Evolutionary conservation across 1,284 basidiomycete species (phyloP).

Genomic region (Leccinum subspadiceum): DNA sequence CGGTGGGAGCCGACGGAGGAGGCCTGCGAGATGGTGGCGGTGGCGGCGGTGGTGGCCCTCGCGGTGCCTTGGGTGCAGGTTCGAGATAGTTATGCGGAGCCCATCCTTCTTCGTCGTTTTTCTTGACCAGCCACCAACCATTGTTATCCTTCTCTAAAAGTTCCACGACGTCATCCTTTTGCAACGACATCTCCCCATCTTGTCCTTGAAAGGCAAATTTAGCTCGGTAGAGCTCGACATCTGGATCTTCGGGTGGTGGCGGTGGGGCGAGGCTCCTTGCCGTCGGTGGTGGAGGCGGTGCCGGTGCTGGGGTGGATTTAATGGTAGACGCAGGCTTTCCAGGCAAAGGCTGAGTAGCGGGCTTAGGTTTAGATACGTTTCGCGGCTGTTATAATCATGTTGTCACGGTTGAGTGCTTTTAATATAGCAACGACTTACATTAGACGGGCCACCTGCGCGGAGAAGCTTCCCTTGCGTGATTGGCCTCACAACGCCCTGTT

Average conservation of each 20-base stretch:
- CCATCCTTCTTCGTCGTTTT: slow-evolving; percentile 86
- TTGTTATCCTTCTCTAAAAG: slow-evolving; percentile 92
- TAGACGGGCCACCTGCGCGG: slow-evolving; percentile 71
- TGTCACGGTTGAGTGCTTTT: slow-evolving; percentile 1
- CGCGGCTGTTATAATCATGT: slow-evolving; percentile 43
- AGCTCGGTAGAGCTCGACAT: slow-evolving; percentile 78
- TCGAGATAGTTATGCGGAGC: slow-evolving; percentile 94
- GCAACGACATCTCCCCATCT: slow-evolving; percentile 86
- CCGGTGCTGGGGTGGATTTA: slow-evolving; percentile 28
- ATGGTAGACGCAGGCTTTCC: slow-evolving; percentile 40
- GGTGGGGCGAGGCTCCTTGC: slow-evolving; percentile 42
- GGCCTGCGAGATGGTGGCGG: slow-evolving; percentile 63
- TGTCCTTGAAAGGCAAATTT: slow-evolving; percentile 90
- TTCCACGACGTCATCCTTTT: slow-evolving; percentile 91
- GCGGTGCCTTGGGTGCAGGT: slow-evolving; percentile 62
- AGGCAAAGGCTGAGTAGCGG: slow-evolving; percentile 55
- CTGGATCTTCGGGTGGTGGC: slow-evolving; percentile 56
- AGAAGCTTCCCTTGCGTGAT: slow-evolving; percentile 85
- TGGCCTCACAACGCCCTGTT: slow-evolving; percentile 79
- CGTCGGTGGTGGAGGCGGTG: slow-evolving; percentile 49
- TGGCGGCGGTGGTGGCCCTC: slow-evolving; percentile 60
- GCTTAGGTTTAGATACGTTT: slow-evolving; percentile 52
- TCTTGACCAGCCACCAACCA: slow-evolving; percentile 97
- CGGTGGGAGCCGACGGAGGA: slow-evolving; percentile 42
- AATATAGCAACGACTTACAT: slow-evolving; percentile 37